Percentiles rank a stretch among this genome's conserved stretches.
phyloP scores from a whole-genome alignment of 225 moss, liverwort and hornwort genomes.

The Polytrichum commune region DNA sequence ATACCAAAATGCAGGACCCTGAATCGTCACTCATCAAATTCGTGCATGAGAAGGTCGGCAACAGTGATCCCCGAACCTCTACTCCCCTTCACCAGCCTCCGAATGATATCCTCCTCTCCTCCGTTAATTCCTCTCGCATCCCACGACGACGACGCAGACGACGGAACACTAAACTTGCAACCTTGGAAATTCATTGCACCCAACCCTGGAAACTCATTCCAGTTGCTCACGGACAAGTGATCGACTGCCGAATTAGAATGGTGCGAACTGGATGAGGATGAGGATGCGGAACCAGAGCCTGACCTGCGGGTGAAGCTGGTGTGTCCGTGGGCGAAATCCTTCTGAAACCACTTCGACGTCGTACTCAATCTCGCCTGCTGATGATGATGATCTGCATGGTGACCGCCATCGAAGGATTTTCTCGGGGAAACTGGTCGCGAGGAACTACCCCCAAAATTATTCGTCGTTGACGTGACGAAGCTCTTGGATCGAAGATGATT shows the following conservation, averaged over 20 bases:
- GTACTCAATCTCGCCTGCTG: no score
- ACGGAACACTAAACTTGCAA: no score
- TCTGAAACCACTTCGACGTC: constrained; percentile 1
- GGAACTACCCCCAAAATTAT: background rate
- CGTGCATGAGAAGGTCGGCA: constrained; percentile 7
- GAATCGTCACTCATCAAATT: background rate
- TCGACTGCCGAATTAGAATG: no score
- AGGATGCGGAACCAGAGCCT: no score
- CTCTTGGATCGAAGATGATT: background rate
- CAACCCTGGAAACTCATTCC: no score
- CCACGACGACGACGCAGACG: background rate
- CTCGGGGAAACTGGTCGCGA: background rate
- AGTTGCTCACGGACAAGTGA: no score
- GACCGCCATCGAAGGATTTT: constrained; percentile 6
- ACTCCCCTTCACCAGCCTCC: constrained; percentile 11
- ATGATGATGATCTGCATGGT: background rate
- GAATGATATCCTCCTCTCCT: constrained; percentile 6
- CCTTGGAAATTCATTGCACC: no score
- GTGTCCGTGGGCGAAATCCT: background rate
- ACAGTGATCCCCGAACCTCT: constrained; percentile 3
- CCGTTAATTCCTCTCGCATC: background rate
- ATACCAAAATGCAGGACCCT: no score
- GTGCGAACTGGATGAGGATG: no score
- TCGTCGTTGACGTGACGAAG: background rate
- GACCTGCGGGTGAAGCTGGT: background rate